These are phyloP conservation scores for Microbotryum saponariae DNA, from an alignment of 1,284 basidiomycete species.

Conservation along the genomic window DNA sequence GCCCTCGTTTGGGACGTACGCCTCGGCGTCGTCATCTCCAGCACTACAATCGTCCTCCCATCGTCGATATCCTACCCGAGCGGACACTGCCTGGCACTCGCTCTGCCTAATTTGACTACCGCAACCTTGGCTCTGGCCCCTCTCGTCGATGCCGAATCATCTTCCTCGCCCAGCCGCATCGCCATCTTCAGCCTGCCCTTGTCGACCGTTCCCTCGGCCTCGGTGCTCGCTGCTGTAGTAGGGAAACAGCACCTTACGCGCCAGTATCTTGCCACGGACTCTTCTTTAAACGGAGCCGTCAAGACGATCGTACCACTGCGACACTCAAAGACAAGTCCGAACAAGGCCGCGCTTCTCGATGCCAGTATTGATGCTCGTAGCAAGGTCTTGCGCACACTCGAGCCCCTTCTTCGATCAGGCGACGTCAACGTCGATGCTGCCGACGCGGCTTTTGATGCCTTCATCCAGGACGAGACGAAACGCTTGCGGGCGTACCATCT, in stretches of 20 bases:
- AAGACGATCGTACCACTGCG: conserved; percentile 18
- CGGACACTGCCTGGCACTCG: conserved; percentile 6
- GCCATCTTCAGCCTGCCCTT: conserved; percentile 28
- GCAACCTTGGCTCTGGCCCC: conserved; percentile 17
- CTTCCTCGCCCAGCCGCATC: conserved; percentile 5
- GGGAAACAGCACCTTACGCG: conserved; percentile 29
- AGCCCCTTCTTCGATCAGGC: conserved; percentile 5
- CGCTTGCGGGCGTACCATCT: conserved; percentile 17
- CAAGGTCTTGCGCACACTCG: conserved; percentile 14
- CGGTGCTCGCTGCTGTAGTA: conserved; percentile 31
- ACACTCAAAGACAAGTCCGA: background rate
- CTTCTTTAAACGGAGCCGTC: background rate
- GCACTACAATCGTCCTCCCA: conserved; percentile 19
- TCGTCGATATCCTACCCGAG: conserved; percentile 11
- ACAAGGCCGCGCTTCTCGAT: conserved; percentile 1
- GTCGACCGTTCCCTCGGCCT: conserved; percentile 17
- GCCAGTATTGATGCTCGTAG: conserved; percentile 14
- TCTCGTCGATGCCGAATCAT: background rate
- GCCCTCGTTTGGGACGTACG: conserved; percentile 27
- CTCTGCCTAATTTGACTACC: conserved; percentile 12
- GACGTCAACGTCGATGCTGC: conserved; percentile 9
- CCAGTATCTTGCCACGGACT: conserved; percentile 11
- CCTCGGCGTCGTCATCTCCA: conserved; percentile 25
- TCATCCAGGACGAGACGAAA: conserved; percentile 13
- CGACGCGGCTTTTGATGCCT: conserved; percentile 14